A percentile compares a stretch with the other conserved stretches of the same genome.
phyloP scores from a whole-genome alignment of 116 monocot genomes.

The Zostera marina region DNA sequence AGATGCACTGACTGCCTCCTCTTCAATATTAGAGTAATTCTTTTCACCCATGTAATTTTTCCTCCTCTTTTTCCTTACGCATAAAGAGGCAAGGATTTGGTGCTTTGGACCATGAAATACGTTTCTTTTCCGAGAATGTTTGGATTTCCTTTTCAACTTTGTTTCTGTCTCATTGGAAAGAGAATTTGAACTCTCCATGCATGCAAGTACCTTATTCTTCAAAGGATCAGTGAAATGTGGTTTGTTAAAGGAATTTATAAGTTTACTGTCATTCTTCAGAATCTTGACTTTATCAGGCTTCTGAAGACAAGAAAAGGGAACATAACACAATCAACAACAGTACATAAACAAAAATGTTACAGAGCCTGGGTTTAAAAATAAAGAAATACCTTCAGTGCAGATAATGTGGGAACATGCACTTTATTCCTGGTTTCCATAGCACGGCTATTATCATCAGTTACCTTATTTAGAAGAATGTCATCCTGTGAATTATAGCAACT shows the following conservation, averaged over 20 bases:
- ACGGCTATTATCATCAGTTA: neutral
- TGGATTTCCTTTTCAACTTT: slow-evolving; percentile 30
- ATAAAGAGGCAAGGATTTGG: slow-evolving; percentile 33
- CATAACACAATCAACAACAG: no score
- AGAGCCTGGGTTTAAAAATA: neutral
- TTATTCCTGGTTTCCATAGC: neutral
- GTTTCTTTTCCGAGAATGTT: slow-evolving; percentile 12
- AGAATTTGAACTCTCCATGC: neutral
- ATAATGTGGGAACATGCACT: neutral
- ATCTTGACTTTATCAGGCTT: neutral
- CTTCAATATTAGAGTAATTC: slow-evolving; percentile 4
- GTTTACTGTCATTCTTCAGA: neutral
- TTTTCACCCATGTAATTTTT: slow-evolving; percentile 10
- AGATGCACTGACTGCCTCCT: neutral
- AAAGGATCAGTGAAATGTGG: neutral
- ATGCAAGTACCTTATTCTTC: neutral
- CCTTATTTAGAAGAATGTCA: neutral
- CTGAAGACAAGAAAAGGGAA: no score
- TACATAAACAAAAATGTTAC: no score
- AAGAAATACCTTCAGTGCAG: slow-evolving; percentile 1
- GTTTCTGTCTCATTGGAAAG: neutral
- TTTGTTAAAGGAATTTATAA: neutral
- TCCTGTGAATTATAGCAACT: neutral
- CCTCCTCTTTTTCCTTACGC: slow-evolving; percentile 27
- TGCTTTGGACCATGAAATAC: slow-evolving; percentile 37